These are phyloP conservation scores for Globisporangium carolinianum DNA, from an alignment of 352 stramenopile species.

Conservation along the genomic window DNA sequence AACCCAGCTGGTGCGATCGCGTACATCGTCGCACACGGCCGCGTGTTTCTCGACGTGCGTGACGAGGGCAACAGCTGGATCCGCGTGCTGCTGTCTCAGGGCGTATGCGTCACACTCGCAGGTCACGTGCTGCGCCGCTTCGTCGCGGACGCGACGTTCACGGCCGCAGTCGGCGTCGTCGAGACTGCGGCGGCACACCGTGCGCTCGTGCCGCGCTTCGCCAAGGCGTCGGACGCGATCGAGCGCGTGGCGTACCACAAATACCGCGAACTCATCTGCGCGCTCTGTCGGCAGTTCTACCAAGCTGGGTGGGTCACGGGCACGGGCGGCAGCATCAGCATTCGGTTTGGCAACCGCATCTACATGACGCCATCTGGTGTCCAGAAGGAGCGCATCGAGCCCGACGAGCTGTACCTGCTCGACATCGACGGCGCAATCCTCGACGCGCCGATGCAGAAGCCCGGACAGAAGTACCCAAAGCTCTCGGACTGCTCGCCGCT, in stretches of 20 bases:
- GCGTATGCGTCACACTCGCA: conserved; percentile 24
- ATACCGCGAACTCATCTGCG: conserved; percentile 61
- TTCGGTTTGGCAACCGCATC: conserved; percentile 89
- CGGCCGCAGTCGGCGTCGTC: conserved; percentile 9
- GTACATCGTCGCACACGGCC: conserved; percentile 37
- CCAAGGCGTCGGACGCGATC: conserved; percentile 34
- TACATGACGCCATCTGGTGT: conserved; percentile 96
- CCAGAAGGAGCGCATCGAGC: conserved; percentile 94
- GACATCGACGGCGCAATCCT: conserved; percentile 82
- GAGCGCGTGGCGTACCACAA: conserved; percentile 28
- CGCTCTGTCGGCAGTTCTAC: conserved; percentile 75
- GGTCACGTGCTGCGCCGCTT: conserved; percentile 38
- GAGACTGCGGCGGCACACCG: conserved; percentile 7
- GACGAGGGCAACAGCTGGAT: conserved; percentile 71
- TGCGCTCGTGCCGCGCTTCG: conserved; percentile 28
- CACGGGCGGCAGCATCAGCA: conserved; percentile 92
- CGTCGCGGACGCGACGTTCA: conserved; percentile 19
- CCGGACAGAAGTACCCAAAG: conserved; percentile 52
- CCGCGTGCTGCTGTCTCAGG: conserved; percentile 34
- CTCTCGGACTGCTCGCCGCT: conserved; percentile 93
- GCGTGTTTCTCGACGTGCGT: conserved; percentile 55
- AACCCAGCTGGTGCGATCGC: conserved; percentile 6
- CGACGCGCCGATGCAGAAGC: conserved; percentile 38
- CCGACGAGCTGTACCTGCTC: conserved; percentile 94
- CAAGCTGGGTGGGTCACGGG: conserved; percentile 90